phyloP scores from a whole-genome alignment of 306 rosid species.

The Luffa acutangula region DNA sequence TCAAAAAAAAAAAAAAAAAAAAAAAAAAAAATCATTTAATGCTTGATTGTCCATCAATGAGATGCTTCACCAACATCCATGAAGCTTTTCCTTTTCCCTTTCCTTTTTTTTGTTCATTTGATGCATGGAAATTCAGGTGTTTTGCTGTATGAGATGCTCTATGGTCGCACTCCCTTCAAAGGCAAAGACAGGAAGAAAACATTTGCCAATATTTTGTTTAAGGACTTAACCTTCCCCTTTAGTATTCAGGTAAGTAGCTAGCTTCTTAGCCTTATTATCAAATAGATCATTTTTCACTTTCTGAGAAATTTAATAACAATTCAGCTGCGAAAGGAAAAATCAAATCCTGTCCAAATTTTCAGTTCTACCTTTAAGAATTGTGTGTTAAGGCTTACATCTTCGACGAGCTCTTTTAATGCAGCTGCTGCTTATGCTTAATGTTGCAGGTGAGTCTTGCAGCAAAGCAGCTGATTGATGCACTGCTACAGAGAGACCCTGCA shows the following conservation, averaged over 20 bases:
- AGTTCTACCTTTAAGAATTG: not conserved
- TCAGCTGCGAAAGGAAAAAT: not conserved
- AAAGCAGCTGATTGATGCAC: slow-evolving; percentile 80
- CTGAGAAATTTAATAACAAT: not conserved
- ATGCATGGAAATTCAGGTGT: slow-evolving; percentile 40
- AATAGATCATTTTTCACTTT: not conserved
- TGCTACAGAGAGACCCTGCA: slow-evolving; percentile 74
- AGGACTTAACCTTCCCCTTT: slow-evolving; percentile 91
- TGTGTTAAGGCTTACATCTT: not conserved
- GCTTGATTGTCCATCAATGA: not conserved
- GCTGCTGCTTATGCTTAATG: slow-evolving; percentile 6
- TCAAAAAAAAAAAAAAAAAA: too few relatives aligned
- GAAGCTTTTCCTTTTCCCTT: not conserved
- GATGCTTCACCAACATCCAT: not conserved
- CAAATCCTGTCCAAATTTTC: not conserved
- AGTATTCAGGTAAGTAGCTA: slow-evolving; percentile 57
- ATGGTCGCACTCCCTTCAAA: slow-evolving; percentile 90
- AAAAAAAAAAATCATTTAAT: too few relatives aligned
- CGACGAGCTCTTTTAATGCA: not conserved
- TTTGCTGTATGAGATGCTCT: slow-evolving; percentile 89
- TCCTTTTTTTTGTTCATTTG: not conserved
- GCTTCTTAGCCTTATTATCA: not conserved
- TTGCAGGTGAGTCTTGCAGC: slow-evolving; percentile 82
- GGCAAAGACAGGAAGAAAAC: slow-evolving; percentile 89
- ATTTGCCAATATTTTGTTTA: slow-evolving; percentile 74